Conservation (phyloP, 495 filamentous ascomycete genomes). For the Astrothelium subdiscretum region DNA sequence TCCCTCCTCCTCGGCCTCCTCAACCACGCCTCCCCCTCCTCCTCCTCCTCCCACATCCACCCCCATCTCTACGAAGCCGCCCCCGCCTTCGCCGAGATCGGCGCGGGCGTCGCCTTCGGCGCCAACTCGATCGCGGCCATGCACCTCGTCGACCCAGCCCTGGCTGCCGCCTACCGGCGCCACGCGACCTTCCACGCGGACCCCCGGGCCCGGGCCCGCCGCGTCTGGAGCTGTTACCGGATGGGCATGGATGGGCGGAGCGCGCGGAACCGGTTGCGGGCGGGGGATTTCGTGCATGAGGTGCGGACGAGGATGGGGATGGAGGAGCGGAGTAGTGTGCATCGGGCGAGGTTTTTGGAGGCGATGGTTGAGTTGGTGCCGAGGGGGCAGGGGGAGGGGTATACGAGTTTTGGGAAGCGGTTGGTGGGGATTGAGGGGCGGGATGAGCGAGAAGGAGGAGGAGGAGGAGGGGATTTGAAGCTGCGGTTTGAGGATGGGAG, state of each 20-base stretch:
- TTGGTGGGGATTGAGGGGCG: slow-evolving; percentile 21
- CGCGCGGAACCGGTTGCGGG: slow-evolving; percentile 29
- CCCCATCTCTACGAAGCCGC: background rate
- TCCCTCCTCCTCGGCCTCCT: slow-evolving; percentile 3
- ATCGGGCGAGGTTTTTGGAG: slow-evolving; percentile 49
- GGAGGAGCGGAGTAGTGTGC: slow-evolving; percentile 34
- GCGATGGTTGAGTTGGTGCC: slow-evolving; percentile 47
- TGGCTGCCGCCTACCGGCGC: background rate
- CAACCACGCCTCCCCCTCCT: background rate
- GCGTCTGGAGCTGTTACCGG: background rate
- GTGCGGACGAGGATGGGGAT: slow-evolving; percentile 1
- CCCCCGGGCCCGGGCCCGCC: background rate
- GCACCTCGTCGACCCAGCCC: background rate
- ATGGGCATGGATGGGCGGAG: background rate
- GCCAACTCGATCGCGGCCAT: slow-evolving; percentile 43
- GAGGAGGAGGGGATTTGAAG: slow-evolving; percentile 21
- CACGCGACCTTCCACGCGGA: background rate
- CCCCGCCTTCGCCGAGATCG: slow-evolving; percentile 7
- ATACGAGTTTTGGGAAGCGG: slow-evolving; percentile 32
- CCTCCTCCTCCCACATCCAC: background rate
- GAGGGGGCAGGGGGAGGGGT: slow-evolving; percentile 28
- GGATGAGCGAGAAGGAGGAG: slow-evolving; percentile 14
- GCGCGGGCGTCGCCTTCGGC: slow-evolving; percentile 42
- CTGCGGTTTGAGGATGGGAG: slow-evolving; percentile 46
- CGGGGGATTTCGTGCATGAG: slow-evolving; percentile 25